phyloP scores from a whole-genome alignment of 495 filamentous ascomycete species.

The Penicillium pancosmium region DNA sequence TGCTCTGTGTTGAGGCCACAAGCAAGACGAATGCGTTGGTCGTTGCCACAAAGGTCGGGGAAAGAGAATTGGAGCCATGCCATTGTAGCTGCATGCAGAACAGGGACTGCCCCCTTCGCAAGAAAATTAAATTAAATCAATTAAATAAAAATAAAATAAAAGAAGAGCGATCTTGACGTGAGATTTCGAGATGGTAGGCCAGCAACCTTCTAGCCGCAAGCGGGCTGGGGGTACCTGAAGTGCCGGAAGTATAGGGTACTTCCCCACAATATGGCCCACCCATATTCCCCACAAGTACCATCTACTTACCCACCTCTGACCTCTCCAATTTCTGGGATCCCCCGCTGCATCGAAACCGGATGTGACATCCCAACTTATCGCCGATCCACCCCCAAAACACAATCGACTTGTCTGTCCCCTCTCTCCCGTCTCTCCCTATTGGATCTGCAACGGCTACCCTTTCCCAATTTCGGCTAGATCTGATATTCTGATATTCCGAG shows the following conservation, averaged over 20 bases:
- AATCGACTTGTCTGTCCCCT: not conserved
- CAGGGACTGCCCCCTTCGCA: constrained; percentile 2
- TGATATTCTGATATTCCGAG: constrained; percentile 1
- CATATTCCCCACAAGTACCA: not conserved
- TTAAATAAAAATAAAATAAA: not conserved
- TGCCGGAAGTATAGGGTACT: not conserved
- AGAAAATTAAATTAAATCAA: not conserved
- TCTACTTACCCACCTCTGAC: not conserved
- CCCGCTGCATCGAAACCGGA: constrained; percentile 9
- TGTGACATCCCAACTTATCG: constrained; percentile 7
- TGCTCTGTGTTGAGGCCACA: not conserved
- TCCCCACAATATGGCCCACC: not conserved
- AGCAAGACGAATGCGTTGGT: constrained; percentile 12
- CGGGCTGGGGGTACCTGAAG: not conserved
- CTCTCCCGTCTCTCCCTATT: constrained; percentile 2
- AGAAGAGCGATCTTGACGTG: not conserved
- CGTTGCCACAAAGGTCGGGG: constrained; percentile 7
- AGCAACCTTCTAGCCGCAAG: not conserved
- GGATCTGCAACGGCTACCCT: not conserved
- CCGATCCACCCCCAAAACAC: not conserved
- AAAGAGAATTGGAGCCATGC: not conserved
- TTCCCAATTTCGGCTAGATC: not conserved
- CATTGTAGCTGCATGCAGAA: constrained; percentile 17
- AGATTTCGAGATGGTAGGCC: not conserved
- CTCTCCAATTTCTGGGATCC: too few species aligned